Percentiles rank a stretch among this genome's conserved stretches.
Conservation (phyloP, 2,329 filamentous ascomycete genomes). For the Colletotrichum truncatum region DNA sequence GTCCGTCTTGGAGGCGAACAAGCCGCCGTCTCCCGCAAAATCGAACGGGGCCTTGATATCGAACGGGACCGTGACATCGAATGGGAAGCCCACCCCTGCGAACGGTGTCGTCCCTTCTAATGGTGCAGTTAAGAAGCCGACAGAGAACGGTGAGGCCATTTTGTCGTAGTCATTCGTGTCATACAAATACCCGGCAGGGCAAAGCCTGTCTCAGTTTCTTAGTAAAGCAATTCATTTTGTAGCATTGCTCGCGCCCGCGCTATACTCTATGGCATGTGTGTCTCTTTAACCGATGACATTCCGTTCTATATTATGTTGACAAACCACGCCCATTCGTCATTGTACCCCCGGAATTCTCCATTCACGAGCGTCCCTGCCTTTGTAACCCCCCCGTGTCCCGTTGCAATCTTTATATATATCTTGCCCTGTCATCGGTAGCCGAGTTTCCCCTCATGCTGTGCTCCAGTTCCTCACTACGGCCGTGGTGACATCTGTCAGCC, state of each 20-base stretch:
- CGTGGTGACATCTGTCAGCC: neutral
- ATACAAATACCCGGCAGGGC: conserved; percentile 29
- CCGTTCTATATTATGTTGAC: neutral
- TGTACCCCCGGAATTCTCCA: neutral
- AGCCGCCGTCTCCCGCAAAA: neutral
- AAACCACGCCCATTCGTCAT: neutral
- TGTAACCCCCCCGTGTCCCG: neutral
- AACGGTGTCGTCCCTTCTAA: neutral
- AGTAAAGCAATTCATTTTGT: conserved; percentile 20
- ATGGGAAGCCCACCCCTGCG: neutral
- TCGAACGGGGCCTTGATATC: neutral
- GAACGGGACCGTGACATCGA: neutral
- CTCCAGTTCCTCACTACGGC: neutral
- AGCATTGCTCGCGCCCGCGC: neutral
- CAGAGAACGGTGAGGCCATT: conserved; percentile 10
- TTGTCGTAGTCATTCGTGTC: conserved; percentile 21
- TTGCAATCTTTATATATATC: neutral
- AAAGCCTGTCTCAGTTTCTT: conserved; percentile 24
- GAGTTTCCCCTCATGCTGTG: neutral
- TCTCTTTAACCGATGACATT: neutral
- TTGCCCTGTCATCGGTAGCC: neutral
- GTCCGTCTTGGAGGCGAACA: neutral
- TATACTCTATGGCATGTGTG: neutral
- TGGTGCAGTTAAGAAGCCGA: neutral
- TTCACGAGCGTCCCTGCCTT: neutral